Base-by-base conservation (phyloP, 306 rosid species). In the Rosa lucieae region DNA sequence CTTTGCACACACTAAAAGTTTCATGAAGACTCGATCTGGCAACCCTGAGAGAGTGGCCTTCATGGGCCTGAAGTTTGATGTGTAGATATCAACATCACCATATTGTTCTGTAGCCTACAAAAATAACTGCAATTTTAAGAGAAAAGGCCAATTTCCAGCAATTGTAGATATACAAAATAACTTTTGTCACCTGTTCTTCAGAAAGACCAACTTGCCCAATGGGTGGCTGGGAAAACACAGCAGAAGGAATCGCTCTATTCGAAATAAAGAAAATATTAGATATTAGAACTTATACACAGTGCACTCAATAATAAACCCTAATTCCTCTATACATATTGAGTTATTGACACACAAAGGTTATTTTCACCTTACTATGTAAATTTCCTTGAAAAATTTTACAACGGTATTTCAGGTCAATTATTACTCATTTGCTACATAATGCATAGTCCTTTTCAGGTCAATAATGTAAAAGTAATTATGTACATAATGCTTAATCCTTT, bases 181-280 rank as follows among this genome's bases (percentile, higher is more conserved):
- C 52, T 46, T 59, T 79, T 53, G 52, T 79, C 73, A 93, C 99
- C 97, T 90, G 94, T 80, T 96, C 99, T 89, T 96, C 98, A 2
- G 90, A 79, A 78, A 91, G 94, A 80, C 99, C 99, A 85, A 96
- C 99, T 86, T 80, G 88, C 78, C 92, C 98, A 80, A 93, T 89
- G 40, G 99, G 98, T 76, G 99, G 99, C 84, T 96, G 99, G 67
- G 98, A 91, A 83, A 96, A 96, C 82, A 96, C 99, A 86, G 99
- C 98, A 78, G 96, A 88, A 73, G 99, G 97, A 83, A 93, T 85
- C 55, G 92, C 93, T 42, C 99, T 96, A 85, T 46, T 61, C 72
- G 75, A 84, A 74, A 43, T 59, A 77, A 75, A n/a, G 12, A 75
- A 63, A 42, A 39, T 6, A 79, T 80, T 51, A 82, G 62, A 78